Evolutionary conservation across 2,329 filamentous ascomycete species (phyloP), one percentile per base, ranked within the genome.

Genomic region (Hypomyces perniciosus): DNA sequence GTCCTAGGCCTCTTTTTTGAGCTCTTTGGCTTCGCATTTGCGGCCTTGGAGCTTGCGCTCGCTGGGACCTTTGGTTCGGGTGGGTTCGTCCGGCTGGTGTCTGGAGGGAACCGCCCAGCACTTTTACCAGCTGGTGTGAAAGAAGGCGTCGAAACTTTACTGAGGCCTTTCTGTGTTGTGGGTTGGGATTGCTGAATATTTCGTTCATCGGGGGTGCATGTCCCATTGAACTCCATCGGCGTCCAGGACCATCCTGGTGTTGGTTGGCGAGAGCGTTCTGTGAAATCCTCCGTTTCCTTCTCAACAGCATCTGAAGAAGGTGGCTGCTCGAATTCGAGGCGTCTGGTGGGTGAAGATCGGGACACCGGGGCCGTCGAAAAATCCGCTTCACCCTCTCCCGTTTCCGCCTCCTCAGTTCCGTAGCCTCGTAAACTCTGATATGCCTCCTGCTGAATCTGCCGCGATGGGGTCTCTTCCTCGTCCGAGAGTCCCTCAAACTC

Each of bases 401-500:
- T 27, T 26, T 43, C 43, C 7, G 28, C 54, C 13, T 50, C 51
- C 2, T 56, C 44, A 8, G 45, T 42, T 4, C 48, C 39, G 8
- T 52, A 50, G 26, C 54, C 51, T 1, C 41, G 44, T 13, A 47
- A 37, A 33, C 48, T 52, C 37, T 51, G 52, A 6, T 52, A 44
- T 1, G 46, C 48, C 40, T 66, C 66, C 42, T 53, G 54, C 5
- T 59, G 55, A 10, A 65, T 33, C 44, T 67, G 65, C 4, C 59
- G 57, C 7, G 62, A 61, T 0, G 66, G 63, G 8, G 57, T 64
- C 5, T 52, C 51, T 4, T 66, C 63, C 0, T 67, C 63, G 30
- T 64, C 65, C 1, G 65, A 65, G 0, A 63, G 28, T 0, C 54
- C 62, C 28, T 63, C 64, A 45, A 68, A 66, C 1, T 65, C 66